These are phyloP conservation scores for Telfairia occidentalis DNA, from an alignment of 331 rosid genomes.

Conservation along the genomic window DNA sequence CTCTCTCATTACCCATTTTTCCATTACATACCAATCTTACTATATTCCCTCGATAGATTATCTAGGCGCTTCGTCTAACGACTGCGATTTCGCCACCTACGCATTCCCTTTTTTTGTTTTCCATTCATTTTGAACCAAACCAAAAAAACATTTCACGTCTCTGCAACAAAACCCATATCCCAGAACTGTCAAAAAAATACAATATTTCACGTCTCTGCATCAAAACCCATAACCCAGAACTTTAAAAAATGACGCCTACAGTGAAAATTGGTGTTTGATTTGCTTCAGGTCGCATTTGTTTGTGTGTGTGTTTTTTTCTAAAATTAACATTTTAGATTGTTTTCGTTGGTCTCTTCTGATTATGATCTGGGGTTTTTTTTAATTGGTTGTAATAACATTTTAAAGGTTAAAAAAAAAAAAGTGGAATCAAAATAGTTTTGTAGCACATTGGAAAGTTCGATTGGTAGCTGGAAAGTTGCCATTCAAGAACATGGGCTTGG, in stretches of 20 bases:
- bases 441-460: background rate
- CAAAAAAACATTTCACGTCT: too few relatives aligned
- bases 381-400: background rate
- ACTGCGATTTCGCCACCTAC: background rate
- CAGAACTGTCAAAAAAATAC: background rate
- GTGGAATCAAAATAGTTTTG: background rate
- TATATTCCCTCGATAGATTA: slow-evolving; percentile 2
- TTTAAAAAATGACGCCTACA: background rate
- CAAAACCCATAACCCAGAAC: too few relatives aligned
- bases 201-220: too few relatives aligned
- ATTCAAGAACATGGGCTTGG: background rate
- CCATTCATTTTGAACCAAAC: background rate
- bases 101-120: background rate
- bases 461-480: background rate
- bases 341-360: background rate
- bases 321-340: background rate
- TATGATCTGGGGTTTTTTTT: too few relatives aligned
- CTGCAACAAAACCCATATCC: background rate
- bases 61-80: background rate
- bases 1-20: background rate
- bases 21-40: background rate
- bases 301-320: background rate
- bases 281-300: too few relatives aligned
- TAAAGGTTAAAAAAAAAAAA: background rate
- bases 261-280: background rate